Evolutionary conservation across 495 filamentous ascomycete species (phyloP).

Genomic region (Neurospora sp.): DNA sequence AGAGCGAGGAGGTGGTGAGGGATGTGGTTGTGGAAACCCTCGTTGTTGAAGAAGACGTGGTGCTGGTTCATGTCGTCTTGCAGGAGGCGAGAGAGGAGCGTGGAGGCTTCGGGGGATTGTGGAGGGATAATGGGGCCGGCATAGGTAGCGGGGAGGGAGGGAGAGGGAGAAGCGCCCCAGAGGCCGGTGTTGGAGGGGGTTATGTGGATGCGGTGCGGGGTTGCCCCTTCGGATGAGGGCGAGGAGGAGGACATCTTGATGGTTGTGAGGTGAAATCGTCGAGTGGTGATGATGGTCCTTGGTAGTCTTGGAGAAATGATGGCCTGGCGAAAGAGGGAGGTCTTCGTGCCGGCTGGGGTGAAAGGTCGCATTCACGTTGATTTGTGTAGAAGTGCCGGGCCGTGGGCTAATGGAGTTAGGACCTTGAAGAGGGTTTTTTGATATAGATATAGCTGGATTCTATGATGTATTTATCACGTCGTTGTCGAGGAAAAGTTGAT

Average conservation of each 20-base stretch:
- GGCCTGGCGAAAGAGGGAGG: neutral
- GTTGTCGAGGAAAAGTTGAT: neutral
- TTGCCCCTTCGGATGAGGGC: constrained; percentile 5
- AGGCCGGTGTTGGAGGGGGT: constrained; percentile 46
- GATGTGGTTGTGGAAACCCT: constrained; percentile 63
- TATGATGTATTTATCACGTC: neutral
- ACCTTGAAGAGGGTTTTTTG: neutral
- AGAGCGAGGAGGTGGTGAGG: constrained; percentile 65
- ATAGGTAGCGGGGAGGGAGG: no score
- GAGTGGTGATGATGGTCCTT: neutral
- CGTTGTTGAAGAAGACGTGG: constrained; percentile 68
- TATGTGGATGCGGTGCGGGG: constrained; percentile 51
- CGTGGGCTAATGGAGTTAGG: neutral
- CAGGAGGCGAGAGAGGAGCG: neutral
- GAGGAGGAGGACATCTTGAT: neutral
- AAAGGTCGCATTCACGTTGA: neutral
- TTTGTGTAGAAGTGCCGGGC: neutral
- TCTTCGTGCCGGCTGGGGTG: neutral
- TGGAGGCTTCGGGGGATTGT: constrained; percentile 39
- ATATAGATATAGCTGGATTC: neutral
- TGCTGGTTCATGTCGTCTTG: constrained; percentile 32
- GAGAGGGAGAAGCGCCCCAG: constrained; percentile 17
- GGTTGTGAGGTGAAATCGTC: neutral
- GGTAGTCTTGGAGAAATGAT: neutral
- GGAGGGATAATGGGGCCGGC: constrained; percentile 15